Conservation (phyloP, 306 rosid species). For the Sesbania bispinosa region DNA sequence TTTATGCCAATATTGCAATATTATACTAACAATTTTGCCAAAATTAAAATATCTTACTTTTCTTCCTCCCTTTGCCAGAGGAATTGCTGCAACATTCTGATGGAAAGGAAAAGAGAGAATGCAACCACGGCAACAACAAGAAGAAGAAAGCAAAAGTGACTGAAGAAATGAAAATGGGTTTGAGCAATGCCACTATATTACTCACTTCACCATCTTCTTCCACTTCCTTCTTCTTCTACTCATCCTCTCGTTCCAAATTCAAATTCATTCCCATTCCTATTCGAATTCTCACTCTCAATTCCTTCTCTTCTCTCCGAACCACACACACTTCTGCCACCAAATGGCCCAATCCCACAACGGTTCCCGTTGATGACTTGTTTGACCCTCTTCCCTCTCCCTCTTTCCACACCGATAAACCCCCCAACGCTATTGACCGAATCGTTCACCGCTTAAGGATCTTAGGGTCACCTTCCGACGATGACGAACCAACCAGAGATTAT, state of each 20-base stretch:
- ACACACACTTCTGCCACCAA: constrained; percentile 52
- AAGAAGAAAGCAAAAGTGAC: not conserved
- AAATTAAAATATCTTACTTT: too few species aligned
- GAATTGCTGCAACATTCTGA: too few species aligned
- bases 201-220: constrained; percentile 35
- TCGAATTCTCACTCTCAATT: constrained; percentile 40
- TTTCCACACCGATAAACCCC: constrained; percentile 41
- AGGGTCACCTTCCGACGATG: constrained; percentile 31
- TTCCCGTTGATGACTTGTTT: constrained; percentile 15
- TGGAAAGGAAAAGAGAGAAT: not conserved
- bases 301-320: constrained; percentile 42
- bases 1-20: too few species aligned
- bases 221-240: constrained; percentile 14
- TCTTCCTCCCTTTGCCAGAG: too few species aligned
- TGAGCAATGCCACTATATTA: constrained; percentile 27
- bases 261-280: constrained; percentile 1
- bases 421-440: constrained; percentile 73
- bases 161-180: constrained; percentile 37
- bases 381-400: constrained; percentile 35
- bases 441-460: constrained; percentile 72
- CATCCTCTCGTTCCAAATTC: constrained; percentile 35
- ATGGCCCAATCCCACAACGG: constrained; percentile 35
- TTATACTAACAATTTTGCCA: too few species aligned
- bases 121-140: not conserved
- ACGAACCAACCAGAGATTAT: not conserved